Base-by-base conservation (phyloP, 768 basidiomycete genomes). In the Ephemerocybe angulata region DNA sequence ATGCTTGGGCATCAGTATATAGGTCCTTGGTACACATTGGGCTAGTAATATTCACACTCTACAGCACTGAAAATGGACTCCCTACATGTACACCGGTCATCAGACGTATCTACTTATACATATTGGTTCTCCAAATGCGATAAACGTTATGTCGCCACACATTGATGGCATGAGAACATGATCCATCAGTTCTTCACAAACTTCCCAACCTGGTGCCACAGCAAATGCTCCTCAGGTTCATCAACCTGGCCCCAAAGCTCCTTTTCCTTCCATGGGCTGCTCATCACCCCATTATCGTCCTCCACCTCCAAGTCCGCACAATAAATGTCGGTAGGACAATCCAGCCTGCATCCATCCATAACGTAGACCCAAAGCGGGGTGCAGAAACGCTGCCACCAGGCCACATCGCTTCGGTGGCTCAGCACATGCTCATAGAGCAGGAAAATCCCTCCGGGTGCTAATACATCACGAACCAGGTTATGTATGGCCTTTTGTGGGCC, bases 341-440 rank as follows among this genome's bases (percentile, higher is more conserved):
- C 85, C 38, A 89, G 60, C 56, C 71, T 71, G 61, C 88, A 90
- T 12, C 88, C 87, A 60, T 83, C 86, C 52, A 86, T 82, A 1
- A 70, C 67, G 1, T 74, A 37, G 4, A 64, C 63, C 89, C 89
- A 91, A 3, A 89, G 4, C 0, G 88, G 88, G 1, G 85, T 76
- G 88, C 87, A 90, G 47, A 87, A 76, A 0, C 72, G 57, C 66
- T 91, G 89, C 87, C 87, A 90, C 80, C 82, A 81, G 7, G 79
- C 79, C 2, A 88, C 79, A 57, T 85, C 81, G 6, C 61, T 50
- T 0, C 68, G 65, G 1, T 72, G 78, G 59, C 77, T 86, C 50
- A 75, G 67, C 10, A 90, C 86, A 57, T 91, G 89, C 65, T 91
- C 89, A 56, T 82, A 84, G 61, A 84, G 84, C 17, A 90, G 70